Conservation (phyloP, 1,284 basidiomycete genomes). For the Trametes polyzona region DNA sequence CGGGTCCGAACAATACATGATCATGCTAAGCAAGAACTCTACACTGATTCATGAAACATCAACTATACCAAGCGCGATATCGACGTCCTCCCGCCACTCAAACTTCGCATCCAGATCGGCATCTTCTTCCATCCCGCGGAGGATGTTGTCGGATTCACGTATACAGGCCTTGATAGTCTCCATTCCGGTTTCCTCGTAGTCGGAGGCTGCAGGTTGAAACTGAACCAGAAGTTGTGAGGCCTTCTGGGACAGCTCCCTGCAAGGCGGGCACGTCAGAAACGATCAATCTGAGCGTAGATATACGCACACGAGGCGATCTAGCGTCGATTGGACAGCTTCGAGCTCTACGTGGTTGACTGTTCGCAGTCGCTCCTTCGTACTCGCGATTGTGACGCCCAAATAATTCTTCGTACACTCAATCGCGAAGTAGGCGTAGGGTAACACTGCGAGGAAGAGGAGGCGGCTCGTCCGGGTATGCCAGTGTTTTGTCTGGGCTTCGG, state of each 20-base stretch:
- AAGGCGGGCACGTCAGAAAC: neutral
- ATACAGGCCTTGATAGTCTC: neutral
- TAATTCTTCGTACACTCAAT: constrained; percentile 41
- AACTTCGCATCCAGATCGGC: neutral
- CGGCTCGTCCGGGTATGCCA: constrained; percentile 44
- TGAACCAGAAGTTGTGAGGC: constrained; percentile 5
- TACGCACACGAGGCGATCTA: constrained; percentile 16
- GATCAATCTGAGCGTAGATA: neutral
- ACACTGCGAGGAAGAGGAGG: constrained; percentile 49
- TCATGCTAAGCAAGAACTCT: too few relatives aligned
- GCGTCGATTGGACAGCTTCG: constrained; percentile 38
- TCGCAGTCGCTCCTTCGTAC: constrained; percentile 39
- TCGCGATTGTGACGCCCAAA: constrained; percentile 36
- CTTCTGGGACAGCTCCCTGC: constrained; percentile 2
- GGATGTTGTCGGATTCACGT: neutral
- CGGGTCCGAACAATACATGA: too few relatives aligned
- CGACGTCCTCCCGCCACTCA: constrained; percentile 2
- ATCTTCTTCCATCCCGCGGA: neutral
- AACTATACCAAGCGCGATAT: neutral
- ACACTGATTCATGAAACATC: neutral
- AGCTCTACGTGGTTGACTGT: constrained; percentile 35
- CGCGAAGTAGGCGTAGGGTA: constrained; percentile 52
- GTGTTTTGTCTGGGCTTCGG: constrained; percentile 33
- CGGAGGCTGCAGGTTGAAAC: neutral
- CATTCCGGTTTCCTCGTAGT: neutral